Evolutionary conservation across 2,329 filamentous ascomycete genomes (phyloP), one percentile per base, ranked within the genome.

Genomic region (Chrysoporthe cubensis): DNA sequence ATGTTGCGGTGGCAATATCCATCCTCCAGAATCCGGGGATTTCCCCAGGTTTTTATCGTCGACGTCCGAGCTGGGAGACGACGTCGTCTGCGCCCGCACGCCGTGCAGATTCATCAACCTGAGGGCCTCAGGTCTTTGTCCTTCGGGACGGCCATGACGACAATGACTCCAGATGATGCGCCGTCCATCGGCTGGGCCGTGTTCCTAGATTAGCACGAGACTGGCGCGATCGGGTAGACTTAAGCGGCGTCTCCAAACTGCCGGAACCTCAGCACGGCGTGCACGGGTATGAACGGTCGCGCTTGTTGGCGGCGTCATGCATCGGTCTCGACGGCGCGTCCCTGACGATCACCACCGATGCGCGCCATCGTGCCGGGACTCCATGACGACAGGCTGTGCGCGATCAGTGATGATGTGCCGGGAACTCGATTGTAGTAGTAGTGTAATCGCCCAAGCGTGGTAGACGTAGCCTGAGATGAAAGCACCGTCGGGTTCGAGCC

Each of bases 131-230:
- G 18, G 32, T 21, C 21, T 34, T 52, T 52, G 48, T 52, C 48
- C 37, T 9, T 46, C n/a, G n/a, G 50, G n/a, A 8, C 48, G 14
- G 21, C 34, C 64, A 66, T 69, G 67, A 64, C 67, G 64, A 66
- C 52, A 65, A 67, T 46, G 67, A 69, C 64, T 60, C 26, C 13
- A 16, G 57, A 59, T 42, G 37, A 42, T 40, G 40, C 37, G n/a
- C 1, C n/a, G 40, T 26, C 2, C 57, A 32, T 26, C 37, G 57
- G n/a, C 37, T n/a, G 13, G 18, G 40, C 44, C 37, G 4, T 18
- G 57, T n/a, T 40, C 21, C 37, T 14, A 44, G n/a, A 26, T 43
- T 43, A 60, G 57, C 57, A 40, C 42, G 21, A 13, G n/a, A 42
- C 34, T 8, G n/a, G 57, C 18, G 37, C 37, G 42, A 57, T 40